Conservation (phyloP, 257 asterid genomes). For the Prunella vulgaris region DNA sequence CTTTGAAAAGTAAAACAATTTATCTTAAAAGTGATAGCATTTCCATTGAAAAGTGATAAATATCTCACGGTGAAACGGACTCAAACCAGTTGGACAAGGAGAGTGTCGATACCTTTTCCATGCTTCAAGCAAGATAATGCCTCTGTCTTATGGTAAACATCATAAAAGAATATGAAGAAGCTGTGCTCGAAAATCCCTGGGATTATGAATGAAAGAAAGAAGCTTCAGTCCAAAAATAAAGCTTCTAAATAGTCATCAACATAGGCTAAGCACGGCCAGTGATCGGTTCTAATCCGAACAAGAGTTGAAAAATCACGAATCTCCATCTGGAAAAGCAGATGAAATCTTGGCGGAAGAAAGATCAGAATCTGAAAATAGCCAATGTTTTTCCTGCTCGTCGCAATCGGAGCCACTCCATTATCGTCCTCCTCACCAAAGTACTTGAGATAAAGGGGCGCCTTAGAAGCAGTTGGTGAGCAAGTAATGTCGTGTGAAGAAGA, state of each 20-base stretch:
- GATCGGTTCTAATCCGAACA: conserved; percentile 88
- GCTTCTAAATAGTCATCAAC: conserved; percentile 93
- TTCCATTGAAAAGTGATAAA: no score
- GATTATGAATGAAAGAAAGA: background rate
- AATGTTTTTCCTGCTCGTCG: conserved; percentile 37
- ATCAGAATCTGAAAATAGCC: conserved; percentile 67
- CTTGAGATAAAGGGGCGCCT: conserved; percentile 73
- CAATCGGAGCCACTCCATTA: conserved; percentile 23
- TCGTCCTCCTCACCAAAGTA: conserved; percentile 60
- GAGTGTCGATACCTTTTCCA: background rate
- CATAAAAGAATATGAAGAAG: conserved; percentile 20
- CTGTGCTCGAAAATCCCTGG: conserved; percentile 1
- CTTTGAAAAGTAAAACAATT: no score
- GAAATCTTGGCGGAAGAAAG: conserved; percentile 94
- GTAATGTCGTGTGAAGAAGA: conserved; percentile 30
- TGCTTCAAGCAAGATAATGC: no score
- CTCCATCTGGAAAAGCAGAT: conserved; percentile 92
- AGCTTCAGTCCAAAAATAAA: conserved; percentile 47
- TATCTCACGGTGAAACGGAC: no score
- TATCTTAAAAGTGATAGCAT: no score
- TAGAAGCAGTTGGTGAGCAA: conserved; percentile 38
- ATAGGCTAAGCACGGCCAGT: conserved; percentile 97
- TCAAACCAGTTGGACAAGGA: background rate
- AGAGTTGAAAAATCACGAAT: conserved; percentile 63
- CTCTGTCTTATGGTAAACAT: conserved; percentile 16